Evolutionary conservation across 306 rosid species (phyloP).

Genomic region (Abrus precatorius): DNA sequence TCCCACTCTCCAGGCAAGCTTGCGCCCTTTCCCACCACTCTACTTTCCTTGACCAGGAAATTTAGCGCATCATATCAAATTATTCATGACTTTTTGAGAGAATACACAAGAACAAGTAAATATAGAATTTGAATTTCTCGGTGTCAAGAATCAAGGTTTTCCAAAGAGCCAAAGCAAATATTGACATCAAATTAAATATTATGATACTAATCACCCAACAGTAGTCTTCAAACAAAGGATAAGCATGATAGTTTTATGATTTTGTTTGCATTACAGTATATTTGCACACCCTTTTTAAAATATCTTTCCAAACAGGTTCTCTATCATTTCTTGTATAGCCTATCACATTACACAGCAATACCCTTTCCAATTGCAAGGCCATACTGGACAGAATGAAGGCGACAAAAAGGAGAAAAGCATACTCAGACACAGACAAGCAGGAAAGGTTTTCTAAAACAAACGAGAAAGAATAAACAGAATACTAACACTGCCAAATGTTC

Average conservation of each 20-base stretch:
- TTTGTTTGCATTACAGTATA: neutral
- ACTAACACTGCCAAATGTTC: slow-evolving; percentile 18
- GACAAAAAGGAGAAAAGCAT: slow-evolving; percentile 27
- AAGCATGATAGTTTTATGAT: neutral
- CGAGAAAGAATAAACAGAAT: slow-evolving; percentile 20
- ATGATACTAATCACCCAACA: neutral
- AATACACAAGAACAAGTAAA: neutral
- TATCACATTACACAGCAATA: neutral
- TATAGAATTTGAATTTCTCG: neutral
- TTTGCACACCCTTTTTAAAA: neutral
- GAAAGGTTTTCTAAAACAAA: slow-evolving; percentile 20
- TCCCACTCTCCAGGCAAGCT: neutral
- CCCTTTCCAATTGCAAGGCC: neutral
- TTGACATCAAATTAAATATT: neutral
- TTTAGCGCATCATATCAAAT: neutral
- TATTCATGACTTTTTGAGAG: neutral
- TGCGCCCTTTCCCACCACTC: neutral
- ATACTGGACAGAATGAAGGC: slow-evolving; percentile 9
- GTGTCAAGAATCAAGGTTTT: neutral
- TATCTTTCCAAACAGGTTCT: neutral
- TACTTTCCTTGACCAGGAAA: neutral
- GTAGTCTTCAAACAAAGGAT: neutral
- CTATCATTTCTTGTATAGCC: slow-evolving; percentile 30
- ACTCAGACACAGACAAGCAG: neutral
- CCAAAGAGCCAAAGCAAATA: neutral